phyloP scores from a whole-genome alignment of 306 rosid species.

The Prosopis cineraria region DNA sequence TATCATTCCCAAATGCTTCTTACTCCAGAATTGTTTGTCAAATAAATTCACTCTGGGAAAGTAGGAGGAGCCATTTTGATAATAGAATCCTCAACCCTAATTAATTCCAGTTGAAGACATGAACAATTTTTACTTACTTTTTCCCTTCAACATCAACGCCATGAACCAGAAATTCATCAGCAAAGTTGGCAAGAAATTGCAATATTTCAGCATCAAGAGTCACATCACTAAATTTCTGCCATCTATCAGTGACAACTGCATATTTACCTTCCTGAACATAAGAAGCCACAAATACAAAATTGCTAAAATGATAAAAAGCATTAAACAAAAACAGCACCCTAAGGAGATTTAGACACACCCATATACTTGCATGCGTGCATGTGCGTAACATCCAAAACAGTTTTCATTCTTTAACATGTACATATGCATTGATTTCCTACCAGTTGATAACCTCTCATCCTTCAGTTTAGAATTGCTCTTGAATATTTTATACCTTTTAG shows the following conservation, averaged over 20 bases:
- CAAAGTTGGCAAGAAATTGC: too few relatives aligned
- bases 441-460: neutral
- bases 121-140: conserved; percentile 52
- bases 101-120: neutral
- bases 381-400: conserved; percentile 11
- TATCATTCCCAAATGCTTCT: neutral
- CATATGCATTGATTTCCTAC: neutral
- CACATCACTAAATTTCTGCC: conserved; percentile 94
- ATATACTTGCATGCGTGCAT: too few relatives aligned
- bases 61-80: neutral
- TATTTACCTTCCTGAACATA: too few relatives aligned
- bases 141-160: too few relatives aligned
- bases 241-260: conserved; percentile 93
- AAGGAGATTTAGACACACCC: neutral
- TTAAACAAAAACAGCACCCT: conserved; percentile 13
- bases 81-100: neutral
- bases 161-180: too few relatives aligned
- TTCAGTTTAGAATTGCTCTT: conserved; percentile 14
- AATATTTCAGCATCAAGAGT: conserved; percentile 56
- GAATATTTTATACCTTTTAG: conserved; percentile 6
- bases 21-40: too few relatives aligned
- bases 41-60: conserved; percentile 13
- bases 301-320: neutral
- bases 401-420: neutral
- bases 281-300: conserved; percentile 32